Conservation (phyloP, 257 asterid species). For the Lithospermum erythrorhizon region DNA sequence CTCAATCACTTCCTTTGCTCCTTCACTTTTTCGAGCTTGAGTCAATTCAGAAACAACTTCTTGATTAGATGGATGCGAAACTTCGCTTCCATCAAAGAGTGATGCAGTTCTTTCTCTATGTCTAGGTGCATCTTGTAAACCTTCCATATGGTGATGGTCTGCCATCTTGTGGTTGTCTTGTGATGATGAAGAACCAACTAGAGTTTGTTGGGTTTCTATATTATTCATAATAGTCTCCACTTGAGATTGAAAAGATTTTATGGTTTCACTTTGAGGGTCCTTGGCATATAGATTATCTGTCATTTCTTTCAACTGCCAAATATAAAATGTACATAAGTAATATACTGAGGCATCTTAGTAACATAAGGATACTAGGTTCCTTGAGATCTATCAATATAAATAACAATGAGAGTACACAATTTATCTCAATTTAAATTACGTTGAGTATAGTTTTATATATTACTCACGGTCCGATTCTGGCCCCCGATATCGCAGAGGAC, state of each 20-base stretch:
- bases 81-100: constrained; percentile 20
- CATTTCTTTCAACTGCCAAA: constrained; percentile 55
- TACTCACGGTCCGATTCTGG: too few relatives aligned
- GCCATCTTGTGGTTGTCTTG: too few relatives aligned
- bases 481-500: too few relatives aligned
- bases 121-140: constrained; percentile 9
- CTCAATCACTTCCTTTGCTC: constrained; percentile 60
- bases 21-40: constrained; percentile 22
- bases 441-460: too few relatives aligned
- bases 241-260: constrained; percentile 36
- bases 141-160: not conserved
- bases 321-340: constrained; percentile 4
- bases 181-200: constrained; percentile 19
- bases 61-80: constrained; percentile 19
- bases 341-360: too few relatives aligned
- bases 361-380: not conserved
- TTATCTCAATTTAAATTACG: too few relatives aligned
- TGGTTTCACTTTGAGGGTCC: constrained; percentile 38
- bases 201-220: constrained; percentile 25
- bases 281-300: constrained; percentile 57
- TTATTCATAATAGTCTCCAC: constrained; percentile 43
- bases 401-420: too few relatives aligned
- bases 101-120: constrained; percentile 27
- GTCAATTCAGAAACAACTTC: constrained; percentile 27
- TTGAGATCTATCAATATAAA: too few relatives aligned